phyloP scores from a whole-genome alignment of 768 basidiomycete species.

The Termitomyces sp. region DNA sequence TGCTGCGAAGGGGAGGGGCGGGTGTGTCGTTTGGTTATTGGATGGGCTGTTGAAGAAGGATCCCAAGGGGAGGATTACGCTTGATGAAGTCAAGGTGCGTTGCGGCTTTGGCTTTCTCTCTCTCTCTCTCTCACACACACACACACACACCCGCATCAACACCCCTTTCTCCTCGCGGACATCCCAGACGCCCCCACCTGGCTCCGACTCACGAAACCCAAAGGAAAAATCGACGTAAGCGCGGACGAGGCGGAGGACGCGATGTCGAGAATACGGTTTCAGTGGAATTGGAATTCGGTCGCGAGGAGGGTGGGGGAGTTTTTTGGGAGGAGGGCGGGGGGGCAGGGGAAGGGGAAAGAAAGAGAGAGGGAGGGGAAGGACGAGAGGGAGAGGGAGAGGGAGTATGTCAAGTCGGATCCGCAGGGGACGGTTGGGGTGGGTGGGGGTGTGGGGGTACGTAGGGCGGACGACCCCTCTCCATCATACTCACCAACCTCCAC shows the following conservation, averaged over 20 bases:
- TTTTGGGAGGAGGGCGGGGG: constrained; percentile 34
- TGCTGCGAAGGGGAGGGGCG: constrained; percentile 39
- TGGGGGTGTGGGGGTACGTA: no score
- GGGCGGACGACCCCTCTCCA: no score
- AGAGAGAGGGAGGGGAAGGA: constrained; percentile 13
- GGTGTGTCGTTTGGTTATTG: constrained; percentile 67
- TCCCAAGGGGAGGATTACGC: constrained; percentile 63
- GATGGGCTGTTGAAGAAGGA: constrained; percentile 81
- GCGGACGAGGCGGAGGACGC: constrained; percentile 76
- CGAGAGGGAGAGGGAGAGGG: no score
- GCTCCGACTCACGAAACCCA: constrained; percentile 47
- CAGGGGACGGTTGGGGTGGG: constrained; percentile 1
- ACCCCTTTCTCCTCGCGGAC: constrained; percentile 68
- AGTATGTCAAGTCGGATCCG: constrained; percentile 23
- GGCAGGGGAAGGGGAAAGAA: constrained; percentile 5
- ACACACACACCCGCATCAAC: constrained; percentile 32
- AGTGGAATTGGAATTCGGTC: constrained; percentile 53
- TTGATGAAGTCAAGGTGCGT: constrained; percentile 76
- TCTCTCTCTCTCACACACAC: no score
- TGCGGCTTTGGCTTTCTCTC: no score
- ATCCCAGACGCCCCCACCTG: constrained; percentile 64
- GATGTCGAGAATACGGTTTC: constrained; percentile 62
- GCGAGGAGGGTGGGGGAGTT: constrained; percentile 46
- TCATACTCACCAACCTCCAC: no score
- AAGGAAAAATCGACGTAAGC: constrained; percentile 49